phyloP scores from a whole-genome alignment of 73 alveolate genomes.

The Paraurostyla sp. region DNA sequence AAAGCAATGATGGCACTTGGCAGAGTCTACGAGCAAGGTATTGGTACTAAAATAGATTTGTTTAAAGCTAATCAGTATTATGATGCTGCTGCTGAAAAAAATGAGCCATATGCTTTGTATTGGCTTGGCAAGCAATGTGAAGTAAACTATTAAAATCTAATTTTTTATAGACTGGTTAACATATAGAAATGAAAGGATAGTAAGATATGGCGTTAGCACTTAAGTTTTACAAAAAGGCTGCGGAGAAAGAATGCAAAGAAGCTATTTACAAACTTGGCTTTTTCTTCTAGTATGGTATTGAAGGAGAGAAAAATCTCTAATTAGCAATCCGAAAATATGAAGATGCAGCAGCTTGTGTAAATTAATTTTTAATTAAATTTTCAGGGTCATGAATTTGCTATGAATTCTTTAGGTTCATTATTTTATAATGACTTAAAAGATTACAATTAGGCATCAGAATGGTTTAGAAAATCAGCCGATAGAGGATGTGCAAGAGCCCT shows the following conservation, averaged over 20 bases:
- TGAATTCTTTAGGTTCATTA: conserved; percentile 66
- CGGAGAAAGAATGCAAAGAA: conserved; percentile 68
- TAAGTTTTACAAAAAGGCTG: conserved; percentile 47
- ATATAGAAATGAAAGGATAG: conserved; percentile 1
- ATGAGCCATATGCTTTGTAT: conserved; percentile 74
- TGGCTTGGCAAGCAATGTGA: conserved; percentile 83
- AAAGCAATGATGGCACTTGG: conserved; percentile 89
- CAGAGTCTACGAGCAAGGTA: conserved; percentile 86
- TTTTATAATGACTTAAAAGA: conserved; percentile 62
- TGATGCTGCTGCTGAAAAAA: conserved; percentile 75
- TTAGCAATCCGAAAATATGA: conserved; percentile 61
- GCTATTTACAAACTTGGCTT: conserved; percentile 63
- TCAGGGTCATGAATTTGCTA: conserved; percentile 57
- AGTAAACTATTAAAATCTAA: background rate
- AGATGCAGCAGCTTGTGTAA: conserved; percentile 63
- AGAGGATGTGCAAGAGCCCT: conserved; percentile 84
- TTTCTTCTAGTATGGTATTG: conserved; percentile 63
- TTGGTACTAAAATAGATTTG: conserved; percentile 77
- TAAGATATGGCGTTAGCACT: conserved; percentile 43
- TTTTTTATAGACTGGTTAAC: conserved; percentile 65
- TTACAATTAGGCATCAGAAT: conserved; percentile 77
- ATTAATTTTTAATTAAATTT: background rate
- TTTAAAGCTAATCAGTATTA: conserved; percentile 69
- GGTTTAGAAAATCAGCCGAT: conserved; percentile 81
- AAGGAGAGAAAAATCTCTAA: conserved; percentile 47